Percentiles rank a stretch among this genome's conserved stretches.
phyloP scores from a whole-genome alignment of 495 filamentous ascomycete genomes.

The Neurospora sp. region DNA sequence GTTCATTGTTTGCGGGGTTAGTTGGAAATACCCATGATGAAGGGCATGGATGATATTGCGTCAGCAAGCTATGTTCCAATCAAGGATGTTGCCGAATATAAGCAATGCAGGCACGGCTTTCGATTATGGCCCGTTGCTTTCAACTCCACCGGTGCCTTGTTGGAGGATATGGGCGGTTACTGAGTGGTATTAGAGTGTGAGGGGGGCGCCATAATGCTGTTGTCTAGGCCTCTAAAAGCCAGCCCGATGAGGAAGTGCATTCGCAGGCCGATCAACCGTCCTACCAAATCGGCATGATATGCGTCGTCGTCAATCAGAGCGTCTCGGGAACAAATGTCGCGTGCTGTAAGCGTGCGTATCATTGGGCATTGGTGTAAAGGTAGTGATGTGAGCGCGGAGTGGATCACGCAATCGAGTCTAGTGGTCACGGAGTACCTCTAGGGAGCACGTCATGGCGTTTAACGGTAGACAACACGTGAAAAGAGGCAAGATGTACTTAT shows the following conservation, averaged over 20 bases:
- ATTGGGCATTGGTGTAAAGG: neutral
- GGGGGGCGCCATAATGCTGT: neutral
- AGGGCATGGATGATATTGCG: constrained; percentile 16
- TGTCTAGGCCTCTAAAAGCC: neutral
- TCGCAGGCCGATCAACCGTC: neutral
- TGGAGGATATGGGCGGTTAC: neutral
- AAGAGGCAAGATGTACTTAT: neutral
- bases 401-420: constrained; percentile 16
- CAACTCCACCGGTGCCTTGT: neutral
- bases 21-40: constrained; percentile 3
- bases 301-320: neutral
- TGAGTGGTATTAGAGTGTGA: neutral
- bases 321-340: neutral
- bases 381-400: constrained; percentile 17
- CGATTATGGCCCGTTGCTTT: neutral
- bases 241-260: neutral
- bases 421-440: neutral
- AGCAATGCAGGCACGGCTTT: neutral
- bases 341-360: neutral
- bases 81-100: neutral
- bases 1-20: constrained; percentile 4
- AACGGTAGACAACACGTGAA: neutral
- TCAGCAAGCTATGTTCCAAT: constrained; percentile 5
- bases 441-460: constrained; percentile 1
- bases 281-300: neutral